Base-by-base conservation (phyloP, 1,284 basidiomycete genomes). In the Pseudozyma thailandica region DNA sequence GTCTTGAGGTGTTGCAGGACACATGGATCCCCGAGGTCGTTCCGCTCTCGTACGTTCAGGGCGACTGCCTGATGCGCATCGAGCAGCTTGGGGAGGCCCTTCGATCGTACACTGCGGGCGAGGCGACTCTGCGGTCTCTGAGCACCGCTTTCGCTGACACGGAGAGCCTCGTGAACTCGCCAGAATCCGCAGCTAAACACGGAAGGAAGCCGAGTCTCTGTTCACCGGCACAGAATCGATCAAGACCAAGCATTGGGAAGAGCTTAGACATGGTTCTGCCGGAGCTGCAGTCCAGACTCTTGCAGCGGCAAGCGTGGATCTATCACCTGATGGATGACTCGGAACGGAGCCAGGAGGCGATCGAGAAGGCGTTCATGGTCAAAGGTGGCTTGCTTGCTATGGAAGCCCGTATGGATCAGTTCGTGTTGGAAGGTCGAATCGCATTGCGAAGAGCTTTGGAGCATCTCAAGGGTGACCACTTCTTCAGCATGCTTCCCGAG, bases 401-500 rank as follows among this genome's bases (percentile, higher is more conserved):
- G 30, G 60, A 64, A 28, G 54, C 59, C 2, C 63, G 54, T 6
- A 53, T 65, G 13, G 66, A 76, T 12, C 63, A 70, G 12, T 57
- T 59, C 42, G 50, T 75, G 16, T 42, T 73, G 20, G 52, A 69
- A 27, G 75, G 72, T 28, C 61, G 63, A 20, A 63, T 77, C 35
- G 57, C 74, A 5, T 39, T 77, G 21, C 52, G 68, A 12, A 54
- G 61, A 31, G 59, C 71, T 8, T 57, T 71, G n/a, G 50, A 71
- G 6, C 55, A 66, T 43, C 63, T 81, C 38, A 58, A 71, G 30
- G 53, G 37, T 15, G 78, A 81, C 44, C 72, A 69, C 45, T 63
- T 78, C 25, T 71, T 73, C 52, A 76, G 74, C 55, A 65, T 77
- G 66, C 68, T 81, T 15, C 72, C 79, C 6, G 79, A 81, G 35